These are phyloP conservation scores for Fragaria iinumae DNA, from an alignment of 306 rosid species.

Conservation along the genomic window DNA sequence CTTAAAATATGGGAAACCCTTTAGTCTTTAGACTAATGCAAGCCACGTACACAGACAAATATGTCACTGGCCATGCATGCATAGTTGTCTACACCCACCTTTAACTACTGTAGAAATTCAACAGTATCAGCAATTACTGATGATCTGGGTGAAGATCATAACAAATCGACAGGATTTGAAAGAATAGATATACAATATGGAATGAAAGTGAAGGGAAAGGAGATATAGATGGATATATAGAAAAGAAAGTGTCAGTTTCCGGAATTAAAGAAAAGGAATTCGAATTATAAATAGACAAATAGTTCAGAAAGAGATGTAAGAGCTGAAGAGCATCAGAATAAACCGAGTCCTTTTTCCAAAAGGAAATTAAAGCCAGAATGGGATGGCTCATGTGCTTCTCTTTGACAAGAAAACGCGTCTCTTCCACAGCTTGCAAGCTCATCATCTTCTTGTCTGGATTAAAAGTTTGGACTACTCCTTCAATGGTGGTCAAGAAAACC, in stretches of 20 bases:
- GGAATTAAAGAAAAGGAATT: not conserved
- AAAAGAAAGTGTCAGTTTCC: not conserved
- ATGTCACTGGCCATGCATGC: slow-evolving; percentile 1
- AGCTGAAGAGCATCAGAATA: not conserved
- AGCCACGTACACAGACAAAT: not conserved
- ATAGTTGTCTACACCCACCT: not conserved
- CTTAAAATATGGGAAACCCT: not conserved
- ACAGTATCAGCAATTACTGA: not conserved
- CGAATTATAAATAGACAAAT: not conserved
- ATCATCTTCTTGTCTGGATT: not conserved
- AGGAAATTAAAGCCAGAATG: not conserved
- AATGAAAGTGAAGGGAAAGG: slow-evolving; percentile 8
- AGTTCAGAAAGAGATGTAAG: not conserved
- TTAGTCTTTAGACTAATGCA: not conserved
- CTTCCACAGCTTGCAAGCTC: not conserved
- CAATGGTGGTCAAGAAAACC: not conserved
- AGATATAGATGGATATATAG: not conserved
- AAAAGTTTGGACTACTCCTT: not conserved
- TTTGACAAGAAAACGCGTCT: not conserved
- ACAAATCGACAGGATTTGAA: not conserved
- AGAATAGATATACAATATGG: not conserved
- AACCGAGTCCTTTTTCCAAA: not conserved
- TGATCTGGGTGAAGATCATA: not conserved
- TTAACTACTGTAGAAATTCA: not conserved
- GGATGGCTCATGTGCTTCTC: slow-evolving; percentile 6